Evolutionary conservation across 1,284 basidiomycete genomes (phyloP).

Genomic region (Cryptococcus wingfieldii): DNA sequence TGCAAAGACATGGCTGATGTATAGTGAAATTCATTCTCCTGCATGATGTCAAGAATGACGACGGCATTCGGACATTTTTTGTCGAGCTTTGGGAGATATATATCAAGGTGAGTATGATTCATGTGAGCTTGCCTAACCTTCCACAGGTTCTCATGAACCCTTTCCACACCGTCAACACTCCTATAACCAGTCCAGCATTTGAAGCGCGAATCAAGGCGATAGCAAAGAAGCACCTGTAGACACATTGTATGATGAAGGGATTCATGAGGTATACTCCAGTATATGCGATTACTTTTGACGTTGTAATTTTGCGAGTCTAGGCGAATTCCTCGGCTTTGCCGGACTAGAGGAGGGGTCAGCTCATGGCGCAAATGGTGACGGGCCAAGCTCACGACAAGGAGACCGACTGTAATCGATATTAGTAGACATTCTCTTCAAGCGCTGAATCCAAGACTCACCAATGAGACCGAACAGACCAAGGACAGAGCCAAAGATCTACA

Average conservation of each 20-base stretch:
- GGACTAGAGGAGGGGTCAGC: slow-evolving; percentile 25
- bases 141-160: slow-evolving; percentile 78
- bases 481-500: slow-evolving; percentile 83
- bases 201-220: slow-evolving; percentile 76
- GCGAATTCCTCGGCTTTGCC: slow-evolving; percentile 50
- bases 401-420: slow-evolving; percentile 39
- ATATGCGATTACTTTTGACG: slow-evolving; percentile 17
- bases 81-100: slow-evolving; percentile 92
- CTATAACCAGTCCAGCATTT: slow-evolving; percentile 72
- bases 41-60: slow-evolving; percentile 92
- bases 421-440: slow-evolving; percentile 1
- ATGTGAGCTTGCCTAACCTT: not conserved
- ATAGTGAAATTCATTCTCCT: slow-evolving; percentile 73
- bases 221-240: slow-evolving; percentile 75
- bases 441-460: slow-evolving; percentile 55
- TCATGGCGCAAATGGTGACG: not conserved
- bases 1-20: not conserved
- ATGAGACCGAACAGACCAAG: slow-evolving; percentile 87
- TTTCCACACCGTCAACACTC: slow-evolving; percentile 82
- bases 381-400: slow-evolving; percentile 43
- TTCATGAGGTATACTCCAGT: slow-evolving; percentile 9
- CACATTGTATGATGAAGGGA: not conserved
- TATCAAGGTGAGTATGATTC: slow-evolving; percentile 65
- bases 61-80: slow-evolving; percentile 85
- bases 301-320: slow-evolving; percentile 20